phyloP scores from a whole-genome alignment of 495 filamentous ascomycete species.

The Umbilicaria muhlenbergii region DNA sequence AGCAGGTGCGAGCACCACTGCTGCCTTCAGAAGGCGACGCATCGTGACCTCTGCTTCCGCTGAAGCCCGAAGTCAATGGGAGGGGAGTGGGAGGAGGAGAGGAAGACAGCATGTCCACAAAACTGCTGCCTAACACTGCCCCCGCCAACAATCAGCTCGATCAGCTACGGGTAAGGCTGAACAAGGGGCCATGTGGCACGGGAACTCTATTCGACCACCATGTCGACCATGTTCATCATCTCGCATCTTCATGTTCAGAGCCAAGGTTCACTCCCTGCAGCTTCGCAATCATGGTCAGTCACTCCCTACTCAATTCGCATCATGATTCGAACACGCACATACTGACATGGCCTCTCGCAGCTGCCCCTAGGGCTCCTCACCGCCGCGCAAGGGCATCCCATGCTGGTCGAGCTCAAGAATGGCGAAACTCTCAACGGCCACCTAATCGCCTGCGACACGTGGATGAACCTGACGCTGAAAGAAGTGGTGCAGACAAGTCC shows the following conservation, averaged over 20 bases:
- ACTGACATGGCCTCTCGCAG: constrained; percentile 25
- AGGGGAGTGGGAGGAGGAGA: neutral
- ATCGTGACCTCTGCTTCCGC: constrained; percentile 8
- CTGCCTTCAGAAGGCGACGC: constrained; percentile 13
- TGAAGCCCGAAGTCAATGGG: constrained; percentile 7
- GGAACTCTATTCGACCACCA: too few species aligned
- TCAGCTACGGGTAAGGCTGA: too few species aligned
- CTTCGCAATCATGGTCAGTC: constrained; percentile 6
- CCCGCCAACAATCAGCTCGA: too few species aligned
- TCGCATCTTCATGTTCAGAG: neutral
- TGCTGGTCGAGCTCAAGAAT: constrained; percentile 98
- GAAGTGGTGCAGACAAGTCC: constrained; percentile 96
- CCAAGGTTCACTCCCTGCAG: constrained; percentile 7
- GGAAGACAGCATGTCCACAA: neutral
- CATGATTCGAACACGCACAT: constrained; percentile 13
- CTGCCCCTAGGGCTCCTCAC: constrained; percentile 84
- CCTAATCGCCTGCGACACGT: constrained; percentile 90
- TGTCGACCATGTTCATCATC: too few species aligned
- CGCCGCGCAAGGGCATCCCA: constrained; percentile 92
- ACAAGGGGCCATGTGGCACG: too few species aligned
- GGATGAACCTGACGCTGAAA: constrained; percentile 96
- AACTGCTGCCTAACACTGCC: constrained; percentile 9
- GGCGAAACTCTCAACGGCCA: constrained; percentile 96
- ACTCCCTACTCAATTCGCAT: constrained; percentile 12
- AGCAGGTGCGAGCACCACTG: constrained; percentile 11